Base-by-base conservation (phyloP, 306 rosid genomes). In the Canavalia gladiata region DNA sequence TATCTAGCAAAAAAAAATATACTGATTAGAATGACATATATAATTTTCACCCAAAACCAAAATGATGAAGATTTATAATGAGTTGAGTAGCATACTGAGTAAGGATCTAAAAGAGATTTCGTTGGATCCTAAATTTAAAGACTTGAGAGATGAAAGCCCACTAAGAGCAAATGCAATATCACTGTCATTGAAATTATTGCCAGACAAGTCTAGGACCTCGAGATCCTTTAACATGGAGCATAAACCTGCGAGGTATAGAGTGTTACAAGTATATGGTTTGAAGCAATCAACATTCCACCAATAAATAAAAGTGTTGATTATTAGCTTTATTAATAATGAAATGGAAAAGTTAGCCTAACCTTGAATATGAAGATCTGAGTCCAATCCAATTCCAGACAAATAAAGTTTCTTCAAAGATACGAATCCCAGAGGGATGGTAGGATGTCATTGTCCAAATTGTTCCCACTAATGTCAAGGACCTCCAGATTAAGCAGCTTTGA, bases 61-160 rank as follows among this genome's bases (percentile, higher is more conserved):
- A 34, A 58, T 30, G n/a, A 3, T 3, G 39, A 56, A 28, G 34
- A 29, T 58, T 11, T 62, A 1, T 30, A 8, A 30, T 58, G 7
- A 29, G 33, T 12, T 1, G n/a, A 6, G 6, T 29, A 4, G 5
- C 68, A 0, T 62, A 62, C 68, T 34, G 0, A 34, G 12, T 10
- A 34, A 11, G 4, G 43, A 62, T 62, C 28, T 62, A 2, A 8
- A 7, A 62, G 9, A 10, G 2, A 62, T 33, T 62, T 5, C 8
- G 34, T 8, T 41, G 0, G 0, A 0, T 6, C 0, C 1, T 31
- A 65, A 41, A 18, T 2, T 8, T 33, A 81, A 66, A 6, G 34
- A 43, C 75, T 73, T 64, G 10, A 74, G 80, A 7, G 84, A 81
- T 43, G 75, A 25, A 65, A 74, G 75, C 0, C 4, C 51, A 25